Base-by-base conservation (phyloP, 345 rosid species). In the Pugionium dolabratum region DNA sequence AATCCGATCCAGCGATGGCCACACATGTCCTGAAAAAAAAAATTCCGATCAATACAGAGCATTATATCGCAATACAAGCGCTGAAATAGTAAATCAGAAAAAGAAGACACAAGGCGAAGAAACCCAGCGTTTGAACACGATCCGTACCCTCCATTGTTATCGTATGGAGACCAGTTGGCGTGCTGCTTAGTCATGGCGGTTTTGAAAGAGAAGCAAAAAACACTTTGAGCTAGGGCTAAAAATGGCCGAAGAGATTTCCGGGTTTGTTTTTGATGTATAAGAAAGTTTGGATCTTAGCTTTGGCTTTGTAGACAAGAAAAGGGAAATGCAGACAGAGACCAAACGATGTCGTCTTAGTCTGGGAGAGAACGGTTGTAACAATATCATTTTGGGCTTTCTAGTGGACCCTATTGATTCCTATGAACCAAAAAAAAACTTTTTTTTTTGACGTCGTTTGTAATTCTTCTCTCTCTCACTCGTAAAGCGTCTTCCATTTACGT, bases 91-190 rank as follows among this genome's bases (percentile, higher is more conserved):
- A 52, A 7, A 41, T 32, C 52, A 42, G 53, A 9, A 7, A 3
- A 39, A 37, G 45, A 1, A 5, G 54, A 5, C 29, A 27, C 26
- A 18, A 41, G 2, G 18, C 8, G 67, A 57, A 37, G 60, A 69
- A 18, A 36, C 7, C 0, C 9, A 39, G 28, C 7, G 66, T 29
- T 35, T 36, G 37, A n/a, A 66, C 8, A 43, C 4, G 46, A 55
- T 58, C 27, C 45, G 4, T 78, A 95, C 99, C 99, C 99, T 76
- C 99, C 99, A 85, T 95, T 95, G 93, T 86, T 86, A 67, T 95
- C 99, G 75, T 95, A 95, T 1, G 97, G 97, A 64, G 87, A 80
- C 89, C 90, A 95, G 62, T 78, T 84, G 4, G 89, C 81, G 7
- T 83, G 92, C 64, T 93, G 93, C 87, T 86, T 86, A 67, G 84